A percentile compares a stretch with the other conserved stretches of the same genome.
phyloP scores from a whole-genome alignment of 2,329 filamentous ascomycete species.

The Xylariomycetidae sp. region DNA sequence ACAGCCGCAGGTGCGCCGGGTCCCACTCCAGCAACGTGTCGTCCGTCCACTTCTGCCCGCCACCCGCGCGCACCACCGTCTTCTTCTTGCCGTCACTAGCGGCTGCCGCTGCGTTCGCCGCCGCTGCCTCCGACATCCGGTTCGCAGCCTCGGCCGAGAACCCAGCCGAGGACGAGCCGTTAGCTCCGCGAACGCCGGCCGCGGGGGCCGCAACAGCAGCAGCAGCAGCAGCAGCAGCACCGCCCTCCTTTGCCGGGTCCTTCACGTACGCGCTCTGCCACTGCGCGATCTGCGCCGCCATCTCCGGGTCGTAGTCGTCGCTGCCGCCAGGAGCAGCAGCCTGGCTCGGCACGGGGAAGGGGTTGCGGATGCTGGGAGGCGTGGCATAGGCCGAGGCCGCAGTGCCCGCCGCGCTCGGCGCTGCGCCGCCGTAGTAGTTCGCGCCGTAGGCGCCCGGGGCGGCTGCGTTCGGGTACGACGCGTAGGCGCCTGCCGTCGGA shows the following conservation, averaged over 20 bases:
- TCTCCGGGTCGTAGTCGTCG: conserved; percentile 63
- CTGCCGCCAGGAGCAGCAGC: conserved; percentile 19
- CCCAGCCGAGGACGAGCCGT: conserved; percentile 17
- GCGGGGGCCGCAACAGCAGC: conserved; percentile 18
- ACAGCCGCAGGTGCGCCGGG: conserved; percentile 85
- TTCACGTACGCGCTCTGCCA: conserved; percentile 86
- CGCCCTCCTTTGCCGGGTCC: conserved; percentile 46
- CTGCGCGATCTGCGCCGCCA: conserved; percentile 86
- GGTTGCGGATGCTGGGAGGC: conserved; percentile 70
- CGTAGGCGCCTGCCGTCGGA: conserved; percentile 17
- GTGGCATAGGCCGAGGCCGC: conserved; percentile 40
- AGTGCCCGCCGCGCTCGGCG: conserved; percentile 21
- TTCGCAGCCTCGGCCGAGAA: conserved; percentile 31
- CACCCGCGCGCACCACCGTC: conserved; percentile 82
- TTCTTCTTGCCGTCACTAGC: conserved; percentile 59
- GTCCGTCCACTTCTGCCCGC: conserved; percentile 90
- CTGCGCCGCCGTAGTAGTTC: conserved; percentile 26
- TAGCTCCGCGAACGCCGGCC: conserved; percentile 22
- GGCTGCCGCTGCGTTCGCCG: conserved; percentile 38
- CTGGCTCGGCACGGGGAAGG: conserved; percentile 63
- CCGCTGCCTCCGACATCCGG: conserved; percentile 5
- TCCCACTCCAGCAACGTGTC: conserved; percentile 90
- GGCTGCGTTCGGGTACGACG: conserved; percentile 24
- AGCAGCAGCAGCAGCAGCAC: conserved; percentile 19
- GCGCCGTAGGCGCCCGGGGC: conserved; percentile 17